Base-by-base conservation (phyloP, 1,139 yeast species). In the Suhomyces coccinellae region DNA sequence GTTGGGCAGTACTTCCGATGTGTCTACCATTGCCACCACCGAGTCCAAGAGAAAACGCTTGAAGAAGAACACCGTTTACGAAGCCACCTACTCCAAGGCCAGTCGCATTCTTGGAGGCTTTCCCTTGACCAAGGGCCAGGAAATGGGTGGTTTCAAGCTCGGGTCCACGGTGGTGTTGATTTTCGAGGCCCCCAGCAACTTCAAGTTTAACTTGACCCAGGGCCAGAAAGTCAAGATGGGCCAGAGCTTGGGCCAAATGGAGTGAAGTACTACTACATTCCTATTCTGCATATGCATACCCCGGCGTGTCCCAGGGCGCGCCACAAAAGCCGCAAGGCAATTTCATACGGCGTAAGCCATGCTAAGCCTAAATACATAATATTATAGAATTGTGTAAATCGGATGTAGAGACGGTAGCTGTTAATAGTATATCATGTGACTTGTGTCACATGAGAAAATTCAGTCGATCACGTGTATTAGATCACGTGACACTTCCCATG, bases 91-190 rank as follows among this genome's bases (percentile, higher is more conserved):
- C 65, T 74, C 83, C 35, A 82, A 84, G 46, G 96, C 97, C 8
- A 84, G 93, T 50, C 73, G 79, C 40, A 59, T 86, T n/a, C 72
- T 91, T 40, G 88, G 91, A 5, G 99, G 99, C 4, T 82, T 80
- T 59, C 99, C 99, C 2, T 76, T 93, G 49, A 73, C 81, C 22
- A 90, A 88, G 65, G 99, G 99, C 34, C 89, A 89, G 61, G 97
- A 95, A 66, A 87, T 95, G 77, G 99, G 99, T 38, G 99, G 99
- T 0, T 95, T 95, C 67, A 88, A 87, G 71, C 75, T 95, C 44
- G 99, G 99, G 0, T 85, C 96, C 32, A 95, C 99, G 0, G 95
- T 95, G 26, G 99, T 95, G 14, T 75, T 95, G 51, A 95, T 95
- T 28, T 95, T 95, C 68, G 99, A 95, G 66, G 99, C 98, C 1